Conservation (phyloP, 257 asterid species). For the Apocynum venetum region DNA sequence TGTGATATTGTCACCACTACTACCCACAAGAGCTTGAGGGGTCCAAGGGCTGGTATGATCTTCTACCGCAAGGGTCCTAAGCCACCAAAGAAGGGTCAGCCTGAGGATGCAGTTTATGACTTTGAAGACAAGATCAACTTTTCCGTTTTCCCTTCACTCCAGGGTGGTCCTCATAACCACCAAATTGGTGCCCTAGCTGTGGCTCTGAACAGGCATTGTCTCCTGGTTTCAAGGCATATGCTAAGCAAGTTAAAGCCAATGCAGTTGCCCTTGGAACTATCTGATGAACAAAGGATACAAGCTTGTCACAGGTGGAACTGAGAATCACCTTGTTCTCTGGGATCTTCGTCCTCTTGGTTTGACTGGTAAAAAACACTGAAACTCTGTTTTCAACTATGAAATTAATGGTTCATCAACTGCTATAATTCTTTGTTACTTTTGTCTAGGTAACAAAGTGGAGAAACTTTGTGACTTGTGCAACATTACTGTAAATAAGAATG, state of each 20-base stretch:
- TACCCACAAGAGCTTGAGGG: slow-evolving; percentile 81
- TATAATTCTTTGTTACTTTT: not conserved
- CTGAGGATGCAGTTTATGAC: slow-evolving; percentile 78
- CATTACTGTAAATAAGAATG: slow-evolving; percentile 95
- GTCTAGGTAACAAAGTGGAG: slow-evolving; percentile 90
- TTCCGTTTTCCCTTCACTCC: slow-evolving; percentile 88
- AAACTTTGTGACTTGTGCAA: slow-evolving; percentile 87
- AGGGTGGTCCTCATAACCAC: slow-evolving; percentile 98
- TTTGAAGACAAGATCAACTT: slow-evolving; percentile 95
- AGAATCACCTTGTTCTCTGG: slow-evolving; percentile 92
- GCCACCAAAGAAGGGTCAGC: slow-evolving; percentile 54
- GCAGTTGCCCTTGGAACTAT: slow-evolving; percentile 74
- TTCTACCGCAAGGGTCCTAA: slow-evolving; percentile 47
- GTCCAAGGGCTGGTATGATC: slow-evolving; percentile 60
- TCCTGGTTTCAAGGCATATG: slow-evolving; percentile 86
- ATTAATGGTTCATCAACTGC: not conserved
- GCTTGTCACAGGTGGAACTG: slow-evolving; percentile 86
- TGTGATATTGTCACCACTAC: slow-evolving; percentile 74
- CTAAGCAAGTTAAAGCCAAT: slow-evolving; percentile 87
- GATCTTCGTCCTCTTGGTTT: slow-evolving; percentile 96
- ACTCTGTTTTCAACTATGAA: not conserved
- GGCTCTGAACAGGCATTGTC: slow-evolving; percentile 70
- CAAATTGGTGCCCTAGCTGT: slow-evolving; percentile 49
- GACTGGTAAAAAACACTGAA: slow-evolving; percentile 49
- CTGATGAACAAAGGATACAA: slow-evolving; percentile 81